Evolutionary conservation across 306 rosid genomes (phyloP), one percentile per base, ranked within the genome.

Genomic region (Corylus heterophylla): DNA sequence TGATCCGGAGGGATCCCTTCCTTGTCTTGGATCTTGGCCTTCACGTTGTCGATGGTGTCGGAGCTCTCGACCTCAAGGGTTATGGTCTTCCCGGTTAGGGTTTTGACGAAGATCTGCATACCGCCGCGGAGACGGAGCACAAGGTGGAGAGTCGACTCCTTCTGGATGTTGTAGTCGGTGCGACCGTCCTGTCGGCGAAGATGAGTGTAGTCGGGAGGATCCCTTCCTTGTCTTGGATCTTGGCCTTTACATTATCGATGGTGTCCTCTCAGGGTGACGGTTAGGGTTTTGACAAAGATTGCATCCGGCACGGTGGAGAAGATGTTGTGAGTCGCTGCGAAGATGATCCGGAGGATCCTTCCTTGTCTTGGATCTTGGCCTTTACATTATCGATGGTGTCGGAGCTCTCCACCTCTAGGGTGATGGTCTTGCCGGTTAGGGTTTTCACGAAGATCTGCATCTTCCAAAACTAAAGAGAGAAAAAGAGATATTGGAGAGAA

Each of bases 231-330:
- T 86, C 89, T 17, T 86, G 85, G 62, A 86, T 86, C 83, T 86
- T 86, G 2, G 89, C 85, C 74, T 83, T 86, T 0, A 86, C 89
- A 70, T 86, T 86, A 2, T 86, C 89, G 10, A 86, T 86, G 3
- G 87, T 86, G 4, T 86, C 89, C 87, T 83, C 75, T 86, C 89
- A 86, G 14, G 0, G 85, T 86, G 18, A 86, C 89, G 2, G 89
- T 29, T 29, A 29, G 31, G 31, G 31, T 29, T 29, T 29, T 29
- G 2, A 29, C 31, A 5, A 86, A 86, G 37, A 86, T 83, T 86
- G 86, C 89, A 86, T 86, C 0, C 89, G n/a, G n/a, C n/a, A n/a
- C n/a, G n/a, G n/a, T n/a, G n/a, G n/a, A n/a, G n/a, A n/a, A n/a
- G n/a, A n/a, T n/a, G n/a, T n/a, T n/a, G n/a, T n/a, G 1, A 84